Evolutionary conservation across 148 eudicot genomes (phyloP).

Genomic region (Rheum nobile): DNA sequence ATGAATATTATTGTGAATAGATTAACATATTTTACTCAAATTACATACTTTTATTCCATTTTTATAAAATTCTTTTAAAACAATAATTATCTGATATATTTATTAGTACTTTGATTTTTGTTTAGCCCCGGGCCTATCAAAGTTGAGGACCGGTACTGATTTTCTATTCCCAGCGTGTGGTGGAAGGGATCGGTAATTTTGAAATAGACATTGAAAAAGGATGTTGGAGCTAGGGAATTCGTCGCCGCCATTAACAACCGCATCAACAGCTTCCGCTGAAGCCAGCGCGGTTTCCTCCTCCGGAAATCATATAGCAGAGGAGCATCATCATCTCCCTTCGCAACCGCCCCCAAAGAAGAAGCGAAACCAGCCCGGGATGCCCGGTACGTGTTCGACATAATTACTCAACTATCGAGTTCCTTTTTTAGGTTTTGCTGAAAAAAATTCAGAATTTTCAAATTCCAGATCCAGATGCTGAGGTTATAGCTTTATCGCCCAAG

Average conservation of each 20-base stretch:
- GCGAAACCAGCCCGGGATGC: constrained; percentile 70
- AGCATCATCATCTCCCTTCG: background rate
- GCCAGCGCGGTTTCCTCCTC: constrained; percentile 20
- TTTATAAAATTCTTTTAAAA: no score
- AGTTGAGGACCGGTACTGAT: no score
- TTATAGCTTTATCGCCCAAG: constrained; percentile 61
- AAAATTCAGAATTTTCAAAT: background rate
- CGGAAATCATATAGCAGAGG: constrained; percentile 8
- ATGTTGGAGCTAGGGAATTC: constrained; percentile 26
- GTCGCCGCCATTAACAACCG: constrained; percentile 11
- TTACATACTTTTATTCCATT: no score
- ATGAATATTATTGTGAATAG: no score
- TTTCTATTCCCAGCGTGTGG: background rate
- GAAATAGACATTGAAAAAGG: background rate
- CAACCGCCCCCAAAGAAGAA: constrained; percentile 26
- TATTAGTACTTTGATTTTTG: constrained; percentile 16
- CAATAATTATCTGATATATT: no score
- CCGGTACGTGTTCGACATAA: constrained; percentile 27
- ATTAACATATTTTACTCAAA: no score
- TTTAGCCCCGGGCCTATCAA: constrained; percentile 9
- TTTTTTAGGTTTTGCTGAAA: background rate
- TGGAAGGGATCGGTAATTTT: background rate
- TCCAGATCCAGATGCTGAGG: constrained; percentile 74
- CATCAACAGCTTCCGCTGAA: constrained; percentile 19
- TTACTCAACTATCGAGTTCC: background rate